Evolutionary conservation across 768 basidiomycete species (phyloP).

Genomic region (Plicaturopsis crispa): DNA sequence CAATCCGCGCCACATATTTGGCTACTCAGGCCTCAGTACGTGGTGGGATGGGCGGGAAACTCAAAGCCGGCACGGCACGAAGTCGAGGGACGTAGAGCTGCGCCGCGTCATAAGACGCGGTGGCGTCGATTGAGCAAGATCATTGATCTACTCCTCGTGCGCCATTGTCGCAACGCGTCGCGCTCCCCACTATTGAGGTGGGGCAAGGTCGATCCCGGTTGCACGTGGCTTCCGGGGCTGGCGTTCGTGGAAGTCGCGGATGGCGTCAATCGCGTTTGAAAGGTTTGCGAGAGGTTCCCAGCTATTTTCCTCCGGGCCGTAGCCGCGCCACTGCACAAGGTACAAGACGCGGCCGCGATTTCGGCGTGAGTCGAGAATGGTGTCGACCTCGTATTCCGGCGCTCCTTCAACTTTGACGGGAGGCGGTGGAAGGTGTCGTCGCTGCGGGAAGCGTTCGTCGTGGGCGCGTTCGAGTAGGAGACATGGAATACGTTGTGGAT

Average conservation of each 20-base stretch:
- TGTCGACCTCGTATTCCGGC: slow-evolving; percentile 11
- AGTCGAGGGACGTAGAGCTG: no score
- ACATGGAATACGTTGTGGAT: slow-evolving; percentile 13
- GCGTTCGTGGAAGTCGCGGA: slow-evolving; percentile 5
- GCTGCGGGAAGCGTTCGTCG: neutral
- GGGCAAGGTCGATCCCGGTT: no score
- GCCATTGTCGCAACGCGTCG: no score
- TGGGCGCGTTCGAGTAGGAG: slow-evolving; percentile 9
- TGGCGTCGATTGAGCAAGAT: no score
- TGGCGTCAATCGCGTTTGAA: neutral
- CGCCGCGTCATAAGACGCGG: no score
- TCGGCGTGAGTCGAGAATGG: slow-evolving; percentile 6
- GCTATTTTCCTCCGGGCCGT: slow-evolving; percentile 9
- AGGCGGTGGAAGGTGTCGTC: slow-evolving; percentile 3
- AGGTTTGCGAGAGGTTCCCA: slow-evolving; percentile 11
- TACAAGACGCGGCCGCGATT: neutral
- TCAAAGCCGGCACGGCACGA: no score
- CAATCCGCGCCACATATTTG: no score
- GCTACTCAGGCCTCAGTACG: no score
- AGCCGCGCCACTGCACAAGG: slow-evolving; percentile 17
- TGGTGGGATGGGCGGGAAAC: no score
- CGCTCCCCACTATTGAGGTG: no score
- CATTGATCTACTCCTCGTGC: no score
- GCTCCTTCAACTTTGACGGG: slow-evolving; percentile 3
- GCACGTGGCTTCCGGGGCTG: neutral